These are phyloP conservation scores for Ophiostoma sp. DNA, from an alignment of 2,329 filamentous ascomycete genomes.

Conservation along the genomic window DNA sequence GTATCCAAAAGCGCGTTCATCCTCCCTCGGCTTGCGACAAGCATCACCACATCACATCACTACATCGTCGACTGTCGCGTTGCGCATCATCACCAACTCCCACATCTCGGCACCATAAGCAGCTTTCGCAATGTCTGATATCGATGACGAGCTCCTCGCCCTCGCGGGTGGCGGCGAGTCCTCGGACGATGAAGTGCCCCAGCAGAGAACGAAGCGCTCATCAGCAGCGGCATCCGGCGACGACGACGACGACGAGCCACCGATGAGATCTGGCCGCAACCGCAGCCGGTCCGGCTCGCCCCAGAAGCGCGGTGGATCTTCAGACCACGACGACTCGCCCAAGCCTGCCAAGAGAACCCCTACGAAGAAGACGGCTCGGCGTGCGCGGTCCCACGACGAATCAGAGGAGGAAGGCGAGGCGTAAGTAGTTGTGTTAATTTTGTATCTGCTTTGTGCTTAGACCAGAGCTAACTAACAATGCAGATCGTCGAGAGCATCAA, in stretches of 20 bases:
- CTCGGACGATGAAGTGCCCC: slow-evolving; percentile 54
- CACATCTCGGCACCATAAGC: not conserved
- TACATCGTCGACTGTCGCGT: not conserved
- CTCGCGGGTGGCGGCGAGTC: slow-evolving; percentile 73
- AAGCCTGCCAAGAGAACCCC: slow-evolving; percentile 34
- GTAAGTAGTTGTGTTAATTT: slow-evolving; percentile 47
- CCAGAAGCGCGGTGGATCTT: slow-evolving; percentile 44
- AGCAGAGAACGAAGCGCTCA: slow-evolving; percentile 19
- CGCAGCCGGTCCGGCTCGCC: slow-evolving; percentile 46
- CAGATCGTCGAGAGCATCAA: slow-evolving; percentile 65
- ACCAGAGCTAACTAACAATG: too few species aligned
- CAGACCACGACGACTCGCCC: slow-evolving; percentile 34
- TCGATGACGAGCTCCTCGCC: slow-evolving; percentile 90
- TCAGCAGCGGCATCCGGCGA: slow-evolving; percentile 71
- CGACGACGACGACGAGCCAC: slow-evolving; percentile 52
- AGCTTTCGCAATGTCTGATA: slow-evolving; percentile 65
- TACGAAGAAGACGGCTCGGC: slow-evolving; percentile 48
- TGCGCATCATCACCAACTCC: not conserved
- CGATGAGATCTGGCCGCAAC: slow-evolving; percentile 51
- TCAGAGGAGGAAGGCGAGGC: slow-evolving; percentile 75
- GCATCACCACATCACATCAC: not conserved
- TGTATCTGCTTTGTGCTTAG: too few species aligned
- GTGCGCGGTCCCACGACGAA: slow-evolving; percentile 47
- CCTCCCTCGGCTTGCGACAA: slow-evolving; percentile 6
- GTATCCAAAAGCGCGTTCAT: not conserved